Evolutionary conservation across 768 basidiomycete genomes (phyloP), one percentile per base, ranked within the genome.

Genomic region (Lyophyllum semitale): DNA sequence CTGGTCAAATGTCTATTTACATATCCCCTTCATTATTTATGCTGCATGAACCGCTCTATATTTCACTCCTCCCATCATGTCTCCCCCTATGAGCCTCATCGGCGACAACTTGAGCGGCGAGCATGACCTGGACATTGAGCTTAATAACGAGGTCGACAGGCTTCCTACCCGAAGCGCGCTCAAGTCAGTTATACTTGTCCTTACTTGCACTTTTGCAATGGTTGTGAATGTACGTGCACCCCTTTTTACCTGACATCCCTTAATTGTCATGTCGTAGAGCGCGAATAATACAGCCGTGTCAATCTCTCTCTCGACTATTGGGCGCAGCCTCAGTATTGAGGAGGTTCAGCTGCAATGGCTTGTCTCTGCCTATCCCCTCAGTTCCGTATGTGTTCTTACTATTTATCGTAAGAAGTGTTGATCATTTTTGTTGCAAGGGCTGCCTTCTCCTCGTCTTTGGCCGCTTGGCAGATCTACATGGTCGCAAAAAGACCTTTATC

Each of bases 361-460:
- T 17, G 60, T 81, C 23, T 85, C 85, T 22, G 87, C 85, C 0
- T 91, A 85, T 62, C 72, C 88, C 0, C 67, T 91, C 52, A 87
- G 83, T 62, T 85, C 84, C 11, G 87, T 87, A 41, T 29, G 65
- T 55, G n/a, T 30, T n/a, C 11, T 25, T 47, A 45, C 15, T 12
- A 18, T 26, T 30, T 37, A 17, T 52, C 22, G 46, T 47, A 29
- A 7, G 42, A 23, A 33, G 35, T 51, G 37, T 33, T 30, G 15
- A 40, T 30, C 17, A 63, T 32, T 20, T 49, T 41, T 41, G 22
- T 25, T 26, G 37, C 23, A 18, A 91, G 90, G 90, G 87, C 8
- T 94, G 92, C 62, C 73, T 93, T 11, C 79, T 93, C 3, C 76
- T 94, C 9, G 79, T 91, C 12, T 84, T 83, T 25, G 93, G 93